Base-by-base conservation (phyloP, 108 stramenopile species). In the Nitzschia sp. region DNA sequence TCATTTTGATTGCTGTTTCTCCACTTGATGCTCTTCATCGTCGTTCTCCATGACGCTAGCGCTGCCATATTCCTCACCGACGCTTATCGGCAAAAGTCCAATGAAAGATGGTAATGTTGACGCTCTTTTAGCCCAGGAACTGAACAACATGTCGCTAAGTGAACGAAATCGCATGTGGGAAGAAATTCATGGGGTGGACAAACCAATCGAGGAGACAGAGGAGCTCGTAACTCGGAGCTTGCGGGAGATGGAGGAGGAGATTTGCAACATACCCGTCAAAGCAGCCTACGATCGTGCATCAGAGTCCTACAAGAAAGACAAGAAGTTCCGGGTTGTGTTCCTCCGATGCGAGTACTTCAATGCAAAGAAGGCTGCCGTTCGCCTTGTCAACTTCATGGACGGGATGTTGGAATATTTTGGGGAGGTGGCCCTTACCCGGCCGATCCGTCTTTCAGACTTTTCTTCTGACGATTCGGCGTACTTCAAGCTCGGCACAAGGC, bases 331-430 rank as follows among this genome's bases (percentile, higher is more conserved):
- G 31, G 5, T 67, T 19, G n/a, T 5, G 53, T 75, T 75, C 33
- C 63, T 75, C 31, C 75, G 75, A 23, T 46, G 69, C 11, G 75
- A 75, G 33, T 29, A 21, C 16, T 75, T 75, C 29, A 32, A 75
- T 54, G 69, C 53, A 0, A 22, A 6, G 0, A 33, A 48, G 27
- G 75, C 75, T 16, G 75, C 75, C 1, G 26, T 38, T 6, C 69
- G 75, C 2, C 31, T 75, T 28, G 28, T 58, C 30, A 1, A 3
- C 13, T 58, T 17, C 26, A 17, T 30, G 28, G 68, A 68, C 13
- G 30, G 34, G 33, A 61, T 48, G 19, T 25, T 69, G 2, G 44
- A 68, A 25, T 55, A 48, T 3, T 75, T 75, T 38, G 73, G 73
- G 2, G 36, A 35, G 16, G 55, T 67, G 13, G 45, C 21, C 28